Evolutionary conservation across 208 protist species (phyloP), one percentile per base, ranked within the genome.

Genomic region (Wallacemonas rigidus): DNA sequence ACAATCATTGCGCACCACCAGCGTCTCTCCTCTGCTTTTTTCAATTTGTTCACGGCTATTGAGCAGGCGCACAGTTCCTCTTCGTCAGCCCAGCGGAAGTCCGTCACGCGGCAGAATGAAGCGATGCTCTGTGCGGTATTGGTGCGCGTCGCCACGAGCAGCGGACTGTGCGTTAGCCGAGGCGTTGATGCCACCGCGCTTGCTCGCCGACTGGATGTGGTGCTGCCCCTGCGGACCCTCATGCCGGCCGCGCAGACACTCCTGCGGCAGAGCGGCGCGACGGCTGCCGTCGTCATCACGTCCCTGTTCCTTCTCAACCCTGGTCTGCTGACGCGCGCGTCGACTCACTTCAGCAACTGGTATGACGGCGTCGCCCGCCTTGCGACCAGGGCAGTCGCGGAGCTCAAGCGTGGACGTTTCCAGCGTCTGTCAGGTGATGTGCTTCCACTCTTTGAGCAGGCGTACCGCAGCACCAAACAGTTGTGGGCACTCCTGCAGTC

Each of bases 381-480:
- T 8, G 80, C 87, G 35, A 82, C 76, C 35, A 82, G 85, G 3
- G 93, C 85, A 55, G 63, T 85, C 48, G 71, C 71, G 36, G 89
- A 96, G 70, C 56, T 93, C 39, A 76, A 82, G 74, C 81, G 87
- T 3, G 92, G 92, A 8, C 82, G 92, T 58, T 91, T 85, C 58
- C 92, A 96, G 79, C 83, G 92, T 15, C 78, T 89, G 36, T 77
- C 88, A 1, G 89, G 92, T 3, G 92, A 96, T 63, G 82, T 96
- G 1, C 64, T 96, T 38, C 71, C 81, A 7, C 75, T 90, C 12
- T 86, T 96, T 67, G 88, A 94, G 71, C 79, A 92, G 53, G 75
- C 82, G 35, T 94, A 92, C 69, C 83, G 92, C 41, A 68, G 77
- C 36, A 83, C 85, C 17, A 89, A 91, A 76, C 87, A 91, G 50